Conservation (phyloP, 148 eudicot genomes). For the Chenopodium berlandieri region DNA sequence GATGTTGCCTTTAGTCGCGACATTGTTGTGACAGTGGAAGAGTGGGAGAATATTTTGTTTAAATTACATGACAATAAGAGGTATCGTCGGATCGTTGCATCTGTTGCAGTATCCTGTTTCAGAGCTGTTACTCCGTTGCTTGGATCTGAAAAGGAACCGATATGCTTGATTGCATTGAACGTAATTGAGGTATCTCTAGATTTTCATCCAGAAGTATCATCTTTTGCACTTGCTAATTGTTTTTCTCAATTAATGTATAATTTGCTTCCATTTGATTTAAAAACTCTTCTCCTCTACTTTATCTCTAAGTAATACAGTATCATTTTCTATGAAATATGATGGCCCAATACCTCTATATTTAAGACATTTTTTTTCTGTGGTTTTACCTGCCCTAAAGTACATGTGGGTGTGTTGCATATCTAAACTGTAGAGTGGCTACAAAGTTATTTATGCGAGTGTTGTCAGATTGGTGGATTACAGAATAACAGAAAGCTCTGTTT, state of each 20-base stretch:
- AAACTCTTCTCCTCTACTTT: neutral
- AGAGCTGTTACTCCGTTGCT: constrained; percentile 71
- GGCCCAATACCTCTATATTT: neutral
- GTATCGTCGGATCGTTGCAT: constrained; percentile 80
- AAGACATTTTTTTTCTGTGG: neutral
- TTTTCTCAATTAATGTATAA: neutral
- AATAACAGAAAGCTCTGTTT: neutral
- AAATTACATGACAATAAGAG: constrained; percentile 71
- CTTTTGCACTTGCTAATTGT: neutral
- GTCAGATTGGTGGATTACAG: neutral
- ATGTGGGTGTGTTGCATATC: neutral
- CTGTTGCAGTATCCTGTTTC: constrained; percentile 73
- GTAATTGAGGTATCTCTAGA: constrained; percentile 61
- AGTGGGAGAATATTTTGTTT: constrained; percentile 70
- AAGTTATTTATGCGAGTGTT: neutral
- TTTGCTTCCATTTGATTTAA: neutral
- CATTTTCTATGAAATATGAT: neutral
- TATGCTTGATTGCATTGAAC: constrained; percentile 66
- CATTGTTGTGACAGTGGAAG: constrained; percentile 36
- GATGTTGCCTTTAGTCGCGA: constrained; percentile 18
- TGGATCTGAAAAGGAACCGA: constrained; percentile 57
- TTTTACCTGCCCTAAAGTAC: neutral
- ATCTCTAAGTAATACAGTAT: neutral
- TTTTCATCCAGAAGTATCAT: neutral
- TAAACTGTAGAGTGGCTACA: neutral